A percentile compares a stretch with the other conserved stretches of the same genome.
Evolutionary conservation across 495 filamentous ascomycete genomes (phyloP).

Genomic region (Tuber magnatum): DNA sequence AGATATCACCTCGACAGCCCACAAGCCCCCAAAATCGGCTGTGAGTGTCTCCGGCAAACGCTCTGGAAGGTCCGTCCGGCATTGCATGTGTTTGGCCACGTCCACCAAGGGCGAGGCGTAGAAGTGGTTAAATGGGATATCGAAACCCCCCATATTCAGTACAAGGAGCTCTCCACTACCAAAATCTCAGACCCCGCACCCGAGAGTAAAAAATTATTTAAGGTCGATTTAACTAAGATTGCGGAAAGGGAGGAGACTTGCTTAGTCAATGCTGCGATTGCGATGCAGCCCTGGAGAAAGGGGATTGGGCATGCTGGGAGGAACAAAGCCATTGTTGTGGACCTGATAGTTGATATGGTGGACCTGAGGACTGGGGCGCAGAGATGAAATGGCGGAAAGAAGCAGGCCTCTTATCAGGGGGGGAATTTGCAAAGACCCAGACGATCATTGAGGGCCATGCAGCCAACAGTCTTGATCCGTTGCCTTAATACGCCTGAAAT

Average conservation of each 20-base stretch:
- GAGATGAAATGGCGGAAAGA: not conserved
- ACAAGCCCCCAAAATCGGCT: conserved; percentile 50
- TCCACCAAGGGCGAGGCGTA: conserved; percentile 64
- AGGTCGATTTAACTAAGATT: conserved; percentile 24
- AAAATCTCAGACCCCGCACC: conserved; percentile 24
- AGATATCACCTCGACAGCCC: conserved; percentile 66
- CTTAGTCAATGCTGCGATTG: conserved; percentile 35
- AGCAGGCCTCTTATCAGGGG: conserved; percentile 8
- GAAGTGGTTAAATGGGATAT: conserved; percentile 54
- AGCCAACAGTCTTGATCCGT: too few species aligned
- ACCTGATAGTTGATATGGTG: conserved; percentile 19
- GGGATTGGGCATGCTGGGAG: conserved; percentile 21
- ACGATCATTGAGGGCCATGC: too few species aligned
- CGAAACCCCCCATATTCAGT: conserved; percentile 9
- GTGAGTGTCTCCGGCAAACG: conserved; percentile 64
- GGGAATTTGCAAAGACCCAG: not conserved
- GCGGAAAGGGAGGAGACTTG: conserved; percentile 26
- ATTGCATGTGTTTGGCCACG: conserved; percentile 84
- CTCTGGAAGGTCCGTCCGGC: conserved; percentile 70
- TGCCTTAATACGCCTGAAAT: not conserved
- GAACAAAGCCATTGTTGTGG: conserved; percentile 30
- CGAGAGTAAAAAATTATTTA: conserved; percentile 17
- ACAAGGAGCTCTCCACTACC: conserved; percentile 8
- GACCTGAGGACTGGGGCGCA: not conserved
- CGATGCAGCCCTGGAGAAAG: conserved; percentile 25